Conservation (phyloP, 2,329 filamentous ascomycete genomes). For the Phaeoacremonium minimum region DNA sequence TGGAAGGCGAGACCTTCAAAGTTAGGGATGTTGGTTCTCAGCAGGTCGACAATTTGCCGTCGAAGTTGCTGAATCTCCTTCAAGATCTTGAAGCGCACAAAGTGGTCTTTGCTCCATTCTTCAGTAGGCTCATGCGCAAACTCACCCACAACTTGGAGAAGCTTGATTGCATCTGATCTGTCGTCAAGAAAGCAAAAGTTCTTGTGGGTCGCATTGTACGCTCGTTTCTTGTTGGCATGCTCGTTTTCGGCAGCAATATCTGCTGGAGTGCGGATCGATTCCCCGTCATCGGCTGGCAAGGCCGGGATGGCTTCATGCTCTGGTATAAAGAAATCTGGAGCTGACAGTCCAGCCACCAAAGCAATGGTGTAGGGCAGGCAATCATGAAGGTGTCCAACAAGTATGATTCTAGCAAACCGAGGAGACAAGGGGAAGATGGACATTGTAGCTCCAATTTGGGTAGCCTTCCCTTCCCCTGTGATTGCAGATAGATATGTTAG, state of each 20-base stretch:
- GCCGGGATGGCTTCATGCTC: constrained; percentile 71
- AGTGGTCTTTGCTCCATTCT: constrained; percentile 75
- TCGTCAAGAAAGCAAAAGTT: constrained; percentile 79
- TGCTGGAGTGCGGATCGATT: constrained; percentile 56
- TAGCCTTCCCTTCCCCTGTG: constrained; percentile 67
- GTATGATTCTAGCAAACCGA: constrained; percentile 85
- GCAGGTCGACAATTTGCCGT: constrained; percentile 75
- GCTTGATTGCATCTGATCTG: constrained; percentile 82
- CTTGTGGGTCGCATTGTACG: constrained; percentile 67
- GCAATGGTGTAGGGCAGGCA: constrained; percentile 85
- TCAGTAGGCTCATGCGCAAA: constrained; percentile 73
- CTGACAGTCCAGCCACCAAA: constrained; percentile 81
- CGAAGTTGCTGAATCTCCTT: constrained; percentile 82
- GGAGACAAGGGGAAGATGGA: constrained; percentile 87
- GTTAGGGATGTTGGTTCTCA: constrained; percentile 67
- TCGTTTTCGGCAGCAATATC: constrained; percentile 69
- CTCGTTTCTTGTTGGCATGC: constrained; percentile 57
- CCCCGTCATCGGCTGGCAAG: constrained; percentile 37
- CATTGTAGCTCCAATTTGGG: constrained; percentile 74
- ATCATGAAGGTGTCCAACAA: constrained; percentile 77
- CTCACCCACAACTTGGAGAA: constrained; percentile 82
- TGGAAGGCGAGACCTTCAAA: constrained; percentile 54
- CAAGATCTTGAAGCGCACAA: constrained; percentile 82
- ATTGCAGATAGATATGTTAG: constrained; percentile 83
- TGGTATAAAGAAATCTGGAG: constrained; percentile 81